These are phyloP conservation scores for Daldinia sp. DNA, from an alignment of 2,329 filamentous ascomycete species.

Conservation along the genomic window DNA sequence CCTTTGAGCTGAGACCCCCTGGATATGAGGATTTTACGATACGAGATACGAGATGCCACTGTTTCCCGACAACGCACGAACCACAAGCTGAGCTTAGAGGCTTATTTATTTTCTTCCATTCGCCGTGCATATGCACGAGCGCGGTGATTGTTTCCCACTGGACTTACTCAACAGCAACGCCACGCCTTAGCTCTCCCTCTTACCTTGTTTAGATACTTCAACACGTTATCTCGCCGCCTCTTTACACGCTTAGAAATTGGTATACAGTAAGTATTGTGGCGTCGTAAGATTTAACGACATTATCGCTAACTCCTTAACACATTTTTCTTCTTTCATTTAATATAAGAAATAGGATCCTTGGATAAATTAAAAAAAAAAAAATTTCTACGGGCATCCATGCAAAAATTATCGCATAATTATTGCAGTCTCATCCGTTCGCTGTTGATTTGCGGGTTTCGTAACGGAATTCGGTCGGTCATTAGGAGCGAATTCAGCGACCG, in stretches of 20 bases:
- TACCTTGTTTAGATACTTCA: neutral
- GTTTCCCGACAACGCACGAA: slow-evolving; percentile 7
- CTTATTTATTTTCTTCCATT: slow-evolving; percentile 19
- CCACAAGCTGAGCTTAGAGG: slow-evolving; percentile 3
- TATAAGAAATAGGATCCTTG: neutral
- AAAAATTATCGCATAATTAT: neutral
- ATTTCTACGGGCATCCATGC: neutral
- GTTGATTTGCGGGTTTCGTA: slow-evolving; percentile 3
- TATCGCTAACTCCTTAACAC: neutral
- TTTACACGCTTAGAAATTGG: neutral
- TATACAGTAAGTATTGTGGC: neutral
- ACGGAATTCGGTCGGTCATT: slow-evolving; percentile 17
- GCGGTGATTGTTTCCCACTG: neutral
- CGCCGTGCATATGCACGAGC: slow-evolving; percentile 11
- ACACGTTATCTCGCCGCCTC: neutral
- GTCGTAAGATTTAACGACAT: neutral
- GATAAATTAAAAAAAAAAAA: neutral
- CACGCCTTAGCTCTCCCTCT: slow-evolving; percentile 10
- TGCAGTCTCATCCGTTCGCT: neutral
- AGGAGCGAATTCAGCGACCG: slow-evolving; percentile 8
- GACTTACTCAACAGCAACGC: slow-evolving; percentile 19
- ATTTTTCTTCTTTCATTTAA: neutral
- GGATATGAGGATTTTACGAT: slow-evolving; percentile 9
- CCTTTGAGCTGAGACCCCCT: neutral
- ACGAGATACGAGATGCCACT: slow-evolving; percentile 10